Evolutionary conservation across 1,284 basidiomycete species (phyloP).

Genomic region (Athelia psychrophila): DNA sequence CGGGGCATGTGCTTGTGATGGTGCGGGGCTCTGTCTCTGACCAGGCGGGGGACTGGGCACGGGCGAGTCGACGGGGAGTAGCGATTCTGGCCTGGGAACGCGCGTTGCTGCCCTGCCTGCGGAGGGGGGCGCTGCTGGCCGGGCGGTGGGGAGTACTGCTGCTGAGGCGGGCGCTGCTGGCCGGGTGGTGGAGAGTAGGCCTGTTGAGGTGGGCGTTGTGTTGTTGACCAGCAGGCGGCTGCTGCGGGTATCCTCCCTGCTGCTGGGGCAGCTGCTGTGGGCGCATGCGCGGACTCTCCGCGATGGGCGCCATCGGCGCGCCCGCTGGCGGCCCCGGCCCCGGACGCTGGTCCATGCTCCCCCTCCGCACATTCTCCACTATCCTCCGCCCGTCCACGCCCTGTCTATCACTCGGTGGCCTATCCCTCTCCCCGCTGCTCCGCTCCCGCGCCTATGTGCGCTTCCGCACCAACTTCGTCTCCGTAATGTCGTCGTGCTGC

Average conservation of each 20-base stretch:
- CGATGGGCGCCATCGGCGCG: background rate
- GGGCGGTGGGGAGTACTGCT: too few relatives aligned
- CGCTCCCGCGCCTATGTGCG: conserved; percentile 79
- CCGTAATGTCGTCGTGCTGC: conserved; percentile 80
- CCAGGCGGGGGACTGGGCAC: background rate
- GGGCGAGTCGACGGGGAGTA: conserved; percentile 31
- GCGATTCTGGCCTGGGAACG: conserved; percentile 31
- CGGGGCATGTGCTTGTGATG: too few relatives aligned
- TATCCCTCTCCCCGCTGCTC: conserved; percentile 9
- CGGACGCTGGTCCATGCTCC: conserved; percentile 20
- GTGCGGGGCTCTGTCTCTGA: too few relatives aligned
- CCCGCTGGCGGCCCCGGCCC: background rate
- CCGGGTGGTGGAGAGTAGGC: too few relatives aligned
- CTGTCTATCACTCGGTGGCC: conserved; percentile 20
- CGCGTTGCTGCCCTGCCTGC: too few relatives aligned
- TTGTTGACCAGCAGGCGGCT: background rate
- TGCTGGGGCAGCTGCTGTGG: background rate
- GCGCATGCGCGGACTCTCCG: background rate
- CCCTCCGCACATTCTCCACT: conserved; percentile 39
- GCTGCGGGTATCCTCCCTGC: background rate
- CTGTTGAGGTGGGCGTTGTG: too few relatives aligned
- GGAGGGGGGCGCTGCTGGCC: too few relatives aligned
- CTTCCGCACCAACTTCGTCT: conserved; percentile 77
- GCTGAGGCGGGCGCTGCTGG: conserved; percentile 6
- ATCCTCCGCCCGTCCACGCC: conserved; percentile 23